phyloP scores from a whole-genome alignment of 2,329 filamentous ascomycete species.

The Aspergillus terreus region DNA sequence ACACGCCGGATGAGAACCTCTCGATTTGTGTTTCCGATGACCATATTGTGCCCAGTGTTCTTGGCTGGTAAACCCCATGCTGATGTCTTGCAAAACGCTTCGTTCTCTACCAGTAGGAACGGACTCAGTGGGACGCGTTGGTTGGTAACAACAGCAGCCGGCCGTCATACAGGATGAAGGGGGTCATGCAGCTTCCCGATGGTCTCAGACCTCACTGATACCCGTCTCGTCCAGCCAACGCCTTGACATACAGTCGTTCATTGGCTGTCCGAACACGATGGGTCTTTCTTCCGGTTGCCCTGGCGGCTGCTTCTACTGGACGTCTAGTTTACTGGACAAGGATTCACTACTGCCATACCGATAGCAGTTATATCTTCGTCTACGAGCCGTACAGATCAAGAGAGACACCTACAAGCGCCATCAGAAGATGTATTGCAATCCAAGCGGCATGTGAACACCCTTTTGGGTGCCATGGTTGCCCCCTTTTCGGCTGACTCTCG shows the following conservation, averaged over 20 bases:
- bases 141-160: conserved; percentile 21
- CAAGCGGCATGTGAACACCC: conserved; percentile 9
- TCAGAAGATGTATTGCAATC: conserved; percentile 6
- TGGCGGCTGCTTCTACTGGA: conserved; percentile 11
- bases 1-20: background rate
- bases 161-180: conserved; percentile 25
- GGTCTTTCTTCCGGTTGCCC: conserved; percentile 22
- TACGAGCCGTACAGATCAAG: conserved; percentile 3
- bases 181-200: conserved; percentile 28
- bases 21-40: conserved; percentile 1
- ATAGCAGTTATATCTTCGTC: conserved; percentile 2
- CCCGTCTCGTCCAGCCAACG: conserved; percentile 20
- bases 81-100: conserved; percentile 3
- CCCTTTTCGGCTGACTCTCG: conserved; percentile 8
- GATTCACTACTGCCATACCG: conserved; percentile 8
- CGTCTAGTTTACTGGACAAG: conserved; percentile 16
- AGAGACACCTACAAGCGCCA: conserved; percentile 1
- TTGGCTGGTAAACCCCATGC: conserved; percentile 4
- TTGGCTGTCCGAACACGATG: conserved; percentile 19
- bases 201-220: conserved; percentile 30
- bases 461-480: conserved; percentile 3
- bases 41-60: background rate
- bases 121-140: conserved; percentile 18
- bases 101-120: conserved; percentile 7
- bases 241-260: conserved; percentile 11